Evolutionary conservation across 495 filamentous ascomycete genomes (phyloP), one percentile per base, ranked within the genome.

Genomic region (Talaromyces borbonicus): DNA sequence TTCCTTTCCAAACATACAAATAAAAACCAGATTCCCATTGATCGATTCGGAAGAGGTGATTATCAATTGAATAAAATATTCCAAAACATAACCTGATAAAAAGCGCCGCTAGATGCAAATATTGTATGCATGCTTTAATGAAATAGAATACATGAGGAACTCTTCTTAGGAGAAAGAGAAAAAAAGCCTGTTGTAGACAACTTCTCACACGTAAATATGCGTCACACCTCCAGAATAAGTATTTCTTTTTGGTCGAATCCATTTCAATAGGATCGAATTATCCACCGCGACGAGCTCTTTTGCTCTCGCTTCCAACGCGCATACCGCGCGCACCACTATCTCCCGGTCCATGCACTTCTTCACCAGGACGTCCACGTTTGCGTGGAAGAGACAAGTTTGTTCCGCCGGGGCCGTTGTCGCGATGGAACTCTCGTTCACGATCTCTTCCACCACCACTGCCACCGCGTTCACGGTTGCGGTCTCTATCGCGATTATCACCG

Each of bases 221-320:
- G n/a, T n/a, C n/a, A n/a, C n/a, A n/a, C n/a, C n/a, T n/a, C n/a
- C n/a, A n/a, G n/a, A n/a, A n/a, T n/a, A n/a, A n/a, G n/a, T n/a
- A n/a, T n/a, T n/a, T n/a, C n/a, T n/a, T n/a, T n/a, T n/a, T n/a
- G n/a, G n/a, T n/a, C n/a, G 9, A 12, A 19, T 15, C 7, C 9
- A 19, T 22, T 8, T 19, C 2, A 37, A 18, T 12, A 18, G 9
- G 4, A 22, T 11, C 18, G 18, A 36, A 41, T 66, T 52, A 70
- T 26, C 52, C 55, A 41, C 69, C 69, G 29, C 69, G 65, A 38
- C 69, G 64, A 39, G 65, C 62, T 24, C 69, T 64, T 48, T 72
- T 72, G 48, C 53, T 72, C 3, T 72, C 69, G 47, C 54, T 58
- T 18, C 65, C 63, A 49, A 61, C 63, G 8, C 67, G 52, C 47